phyloP scores from a whole-genome alignment of 2,329 filamentous ascomycete species.

The Epichloe scottii region DNA sequence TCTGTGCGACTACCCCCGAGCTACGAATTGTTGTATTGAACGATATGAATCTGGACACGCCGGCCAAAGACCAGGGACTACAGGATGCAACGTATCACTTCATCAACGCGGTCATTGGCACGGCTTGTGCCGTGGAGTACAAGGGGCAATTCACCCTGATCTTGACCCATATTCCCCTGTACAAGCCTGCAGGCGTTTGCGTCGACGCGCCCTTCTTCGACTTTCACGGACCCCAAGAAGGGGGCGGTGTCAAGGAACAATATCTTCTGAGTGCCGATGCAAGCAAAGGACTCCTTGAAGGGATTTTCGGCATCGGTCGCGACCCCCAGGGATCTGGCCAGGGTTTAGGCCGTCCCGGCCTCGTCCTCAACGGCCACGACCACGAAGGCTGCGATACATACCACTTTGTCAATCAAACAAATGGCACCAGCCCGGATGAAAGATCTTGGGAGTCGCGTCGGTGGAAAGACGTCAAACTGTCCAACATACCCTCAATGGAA shows the following conservation, averaged over 20 bases:
- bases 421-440: conserved; percentile 25
- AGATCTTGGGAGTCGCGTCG: conserved; percentile 36
- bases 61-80: conserved; percentile 52
- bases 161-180: conserved; percentile 82
- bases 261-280: conserved; percentile 71
- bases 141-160: conserved; percentile 65
- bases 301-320: conserved; percentile 66
- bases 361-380: conserved; percentile 88
- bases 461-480: conserved; percentile 32
- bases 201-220: conserved; percentile 74
- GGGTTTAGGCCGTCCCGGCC: conserved; percentile 57
- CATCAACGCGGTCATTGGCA: conserved; percentile 54
- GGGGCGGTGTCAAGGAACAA: conserved; percentile 74
- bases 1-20: conserved; percentile 47
- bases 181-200: conserved; percentile 73
- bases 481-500: conserved; percentile 27
- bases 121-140: conserved; percentile 47
- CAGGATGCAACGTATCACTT: conserved; percentile 71
- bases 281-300: conserved; percentile 66
- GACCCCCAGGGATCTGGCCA: conserved; percentile 42
- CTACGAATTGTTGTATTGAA: conserved; percentile 80
- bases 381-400: conserved; percentile 87
- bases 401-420: conserved; percentile 62
- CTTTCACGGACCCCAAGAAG: conserved; percentile 55
- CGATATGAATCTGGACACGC: conserved; percentile 85